A percentile compares a stretch with the other conserved stretches of the same genome.
Evolutionary conservation across 2,329 filamentous ascomycete genomes (phyloP).

Genomic region (Pseudogymnoascus sp.): DNA sequence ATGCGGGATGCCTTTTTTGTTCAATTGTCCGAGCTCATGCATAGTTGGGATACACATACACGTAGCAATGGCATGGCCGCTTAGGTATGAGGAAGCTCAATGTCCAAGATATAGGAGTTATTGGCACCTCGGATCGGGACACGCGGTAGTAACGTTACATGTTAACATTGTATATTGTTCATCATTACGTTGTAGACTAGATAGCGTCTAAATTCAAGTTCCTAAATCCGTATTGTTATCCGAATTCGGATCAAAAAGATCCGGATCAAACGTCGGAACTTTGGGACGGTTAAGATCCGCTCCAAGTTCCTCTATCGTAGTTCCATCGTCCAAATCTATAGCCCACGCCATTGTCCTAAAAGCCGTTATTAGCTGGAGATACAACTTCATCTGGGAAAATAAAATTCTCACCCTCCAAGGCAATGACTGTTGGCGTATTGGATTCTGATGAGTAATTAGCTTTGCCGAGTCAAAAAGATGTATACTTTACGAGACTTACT

Average conservation of each 20-base stretch:
- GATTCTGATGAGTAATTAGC: neutral
- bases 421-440: neutral
- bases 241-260: neutral
- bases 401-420: neutral
- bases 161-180: neutral
- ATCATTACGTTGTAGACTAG: neutral
- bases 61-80: neutral
- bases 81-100: neutral
- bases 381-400: neutral
- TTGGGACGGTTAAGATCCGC: conserved; percentile 5
- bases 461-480: neutral
- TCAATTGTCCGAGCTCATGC: neutral
- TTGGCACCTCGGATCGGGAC: neutral
- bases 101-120: neutral
- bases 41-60: neutral
- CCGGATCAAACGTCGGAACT: neutral
- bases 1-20: neutral
- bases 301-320: conserved; percentile 10
- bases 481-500: neutral
- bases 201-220: neutral
- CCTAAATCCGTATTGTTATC: neutral
- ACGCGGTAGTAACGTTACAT: neutral
- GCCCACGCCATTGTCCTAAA: conserved; percentile 8
- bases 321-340: conserved; percentile 11
- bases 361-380: neutral